Percentiles rank a stretch among this genome's conserved stretches.
Conservation (phyloP, 2,329 filamentous ascomycete species). For the Zymoseptoria ardabiliae region DNA sequence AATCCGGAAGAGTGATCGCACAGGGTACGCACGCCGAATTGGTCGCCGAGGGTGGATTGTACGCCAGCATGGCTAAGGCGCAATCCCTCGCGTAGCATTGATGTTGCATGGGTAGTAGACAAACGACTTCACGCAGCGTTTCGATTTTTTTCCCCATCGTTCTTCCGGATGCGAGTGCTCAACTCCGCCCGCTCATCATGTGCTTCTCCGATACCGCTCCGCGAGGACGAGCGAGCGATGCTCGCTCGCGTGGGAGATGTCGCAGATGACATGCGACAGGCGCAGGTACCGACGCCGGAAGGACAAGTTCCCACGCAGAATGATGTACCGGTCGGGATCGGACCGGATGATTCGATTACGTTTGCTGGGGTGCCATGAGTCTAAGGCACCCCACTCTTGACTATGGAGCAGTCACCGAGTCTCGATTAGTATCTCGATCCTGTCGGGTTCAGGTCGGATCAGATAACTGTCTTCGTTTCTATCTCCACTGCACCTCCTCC, state of each 20-base stretch:
- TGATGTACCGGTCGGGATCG: neutral
- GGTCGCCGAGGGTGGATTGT: conserved; percentile 40
- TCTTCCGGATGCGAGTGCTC: neutral
- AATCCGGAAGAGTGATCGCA: conserved; percentile 56
- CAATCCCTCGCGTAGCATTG: conserved; percentile 25
- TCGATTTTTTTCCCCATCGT: neutral
- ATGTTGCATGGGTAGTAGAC: neutral
- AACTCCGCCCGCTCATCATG: neutral
- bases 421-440: neutral
- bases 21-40: conserved; percentile 55
- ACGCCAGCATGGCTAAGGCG: conserved; percentile 33
- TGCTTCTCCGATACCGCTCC: neutral
- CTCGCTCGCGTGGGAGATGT: neutral
- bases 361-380: neutral
- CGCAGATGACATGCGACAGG: neutral
- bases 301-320: neutral
- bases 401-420: neutral
- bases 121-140: neutral
- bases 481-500: neutral
- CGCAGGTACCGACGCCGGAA: neutral
- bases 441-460: conserved; percentile 2
- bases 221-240: neutral
- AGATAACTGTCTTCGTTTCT: conserved; percentile 4
- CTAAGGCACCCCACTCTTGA: neutral
- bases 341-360: neutral